Base-by-base conservation (phyloP, 306 rosid species). In the Hippophae gyantsensis region DNA sequence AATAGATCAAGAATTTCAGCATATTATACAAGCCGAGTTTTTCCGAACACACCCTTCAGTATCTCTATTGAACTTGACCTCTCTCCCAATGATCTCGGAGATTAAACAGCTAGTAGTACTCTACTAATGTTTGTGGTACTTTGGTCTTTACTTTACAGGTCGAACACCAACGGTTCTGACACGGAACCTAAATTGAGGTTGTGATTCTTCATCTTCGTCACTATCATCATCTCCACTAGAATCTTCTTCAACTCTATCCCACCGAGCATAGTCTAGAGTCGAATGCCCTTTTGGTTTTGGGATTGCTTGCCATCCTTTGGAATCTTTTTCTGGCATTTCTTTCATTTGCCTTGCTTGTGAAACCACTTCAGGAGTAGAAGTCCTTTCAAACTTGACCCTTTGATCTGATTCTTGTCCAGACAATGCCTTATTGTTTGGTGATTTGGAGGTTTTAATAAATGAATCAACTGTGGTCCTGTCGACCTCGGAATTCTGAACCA, bases 201-300 rank as follows among this genome's bases (percentile, higher is more conserved):
- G 68, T 56, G 83, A 81, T 25, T 84, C 90, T 32, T 87, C 86
- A 4, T 80, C 95, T 2, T 90, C 86, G 0, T 78, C 74, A 0
- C 82, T 83, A 2, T 65, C 76, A 0, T 80, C 81, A 0, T 79
- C 86, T 9, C 78, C 94, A n/a, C 98, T 87, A 40, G 99, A 85
- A 82, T 78, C 90, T 65, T 88, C 96, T 63, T 92, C 95, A 45
- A 92, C 95, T 57, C 78, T 76, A 61, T 92, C 93, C 99, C 99
- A 92, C 62, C 96, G 81, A 7, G 79, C 95, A 43, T 92, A 92
- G 65, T 92, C 92, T 59, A 92, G 69, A 59, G 96, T 65, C 12
- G 96, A 82, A 69, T 92, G 99, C 40, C 99, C 99, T 76, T 83
- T 92, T 2, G 99, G 99, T 68, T 92, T 92, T 11, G 96, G 99